A percentile compares a stretch with the other conserved stretches of the same genome.
These are phyloP conservation scores for Trichoderma gracile DNA, from an alignment of 2,329 filamentous ascomycete genomes.

Conservation along the genomic window DNA sequence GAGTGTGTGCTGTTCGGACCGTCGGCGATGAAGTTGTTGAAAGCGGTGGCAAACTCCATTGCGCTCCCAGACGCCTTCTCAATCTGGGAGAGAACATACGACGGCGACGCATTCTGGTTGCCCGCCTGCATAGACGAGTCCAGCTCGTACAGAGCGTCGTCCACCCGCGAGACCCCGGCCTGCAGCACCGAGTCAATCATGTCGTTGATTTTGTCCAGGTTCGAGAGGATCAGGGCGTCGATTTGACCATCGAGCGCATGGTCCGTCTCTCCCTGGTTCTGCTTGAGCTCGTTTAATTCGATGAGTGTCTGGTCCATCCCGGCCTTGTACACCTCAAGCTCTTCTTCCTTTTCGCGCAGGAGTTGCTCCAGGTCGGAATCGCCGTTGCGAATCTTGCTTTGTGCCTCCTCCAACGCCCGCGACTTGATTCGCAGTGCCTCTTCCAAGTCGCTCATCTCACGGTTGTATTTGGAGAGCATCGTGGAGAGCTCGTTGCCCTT, in stretches of 20 bases:
- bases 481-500: slow-evolving; percentile 95
- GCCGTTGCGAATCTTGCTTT: slow-evolving; percentile 74
- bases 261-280: slow-evolving; percentile 73
- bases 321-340: slow-evolving; percentile 96
- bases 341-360: slow-evolving; percentile 92
- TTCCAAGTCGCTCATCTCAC: slow-evolving; percentile 95
- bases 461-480: slow-evolving; percentile 93
- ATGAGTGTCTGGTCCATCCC: slow-evolving; percentile 96
- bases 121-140: slow-evolving; percentile 98
- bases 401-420: slow-evolving; percentile 79
- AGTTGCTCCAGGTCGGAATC: slow-evolving; percentile 82
- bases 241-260: slow-evolving; percentile 85
- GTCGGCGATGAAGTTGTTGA: slow-evolving; percentile 98
- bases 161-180: slow-evolving; percentile 87
- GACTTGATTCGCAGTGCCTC: slow-evolving; percentile 89
- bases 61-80: slow-evolving; percentile 94
- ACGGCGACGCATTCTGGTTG: slow-evolving; percentile 94
- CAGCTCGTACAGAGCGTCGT: slow-evolving; percentile 94
- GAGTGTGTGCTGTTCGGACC: slow-evolving; percentile 86
- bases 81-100: slow-evolving; percentile 93
- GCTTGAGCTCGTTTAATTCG: slow-evolving; percentile 84
- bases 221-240: slow-evolving; percentile 82
- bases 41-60: slow-evolving; percentile 95
- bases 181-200: slow-evolving; percentile 97
- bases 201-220: slow-evolving; percentile 90